Evolutionary conservation across 495 filamentous ascomycete genomes (phyloP).

Genomic region (Talaromyces borbonicus): DNA sequence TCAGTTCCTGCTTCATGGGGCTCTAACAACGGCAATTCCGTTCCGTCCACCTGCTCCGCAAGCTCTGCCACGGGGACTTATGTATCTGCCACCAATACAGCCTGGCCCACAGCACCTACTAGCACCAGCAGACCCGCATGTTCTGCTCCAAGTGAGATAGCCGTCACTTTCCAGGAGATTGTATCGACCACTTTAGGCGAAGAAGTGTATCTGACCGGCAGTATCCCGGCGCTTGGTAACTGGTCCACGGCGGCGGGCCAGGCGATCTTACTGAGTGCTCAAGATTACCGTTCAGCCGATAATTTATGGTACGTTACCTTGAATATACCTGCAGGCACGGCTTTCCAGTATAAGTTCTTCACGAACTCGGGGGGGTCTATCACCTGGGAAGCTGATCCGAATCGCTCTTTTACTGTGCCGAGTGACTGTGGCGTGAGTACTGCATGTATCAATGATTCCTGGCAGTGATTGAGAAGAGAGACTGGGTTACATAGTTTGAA

Average conservation of each 20-base stretch:
- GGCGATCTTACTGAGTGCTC: constrained; percentile 41
- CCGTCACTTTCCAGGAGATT: constrained; percentile 37
- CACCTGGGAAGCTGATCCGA: constrained; percentile 54
- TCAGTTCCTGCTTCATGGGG: constrained; percentile 16
- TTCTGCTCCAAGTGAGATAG: neutral
- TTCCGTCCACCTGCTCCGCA: constrained; percentile 15
- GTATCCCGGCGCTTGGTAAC: constrained; percentile 38
- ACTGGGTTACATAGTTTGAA: no score
- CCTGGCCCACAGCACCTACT: constrained; percentile 5
- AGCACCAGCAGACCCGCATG: neutral
- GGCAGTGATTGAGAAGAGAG: no score
- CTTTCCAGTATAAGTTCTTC: constrained; percentile 57
- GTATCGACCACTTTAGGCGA: constrained; percentile 43
- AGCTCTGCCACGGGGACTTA: constrained; percentile 15
- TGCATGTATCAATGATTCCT: constrained; percentile 16
- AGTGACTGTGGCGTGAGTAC: constrained; percentile 27
- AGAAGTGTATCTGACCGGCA: constrained; percentile 47
- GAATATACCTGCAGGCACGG: constrained; percentile 36
- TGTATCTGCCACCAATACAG: constrained; percentile 10
- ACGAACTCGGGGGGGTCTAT: constrained; percentile 41
- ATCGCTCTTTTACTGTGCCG: constrained; percentile 47
- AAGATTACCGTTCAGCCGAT: constrained; percentile 40
- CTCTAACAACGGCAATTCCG: constrained; percentile 11
- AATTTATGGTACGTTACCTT: constrained; percentile 45
- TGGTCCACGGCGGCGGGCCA: constrained; percentile 36